phyloP scores from a whole-genome alignment of 306 rosid species.

The Vigna unguiculata region DNA sequence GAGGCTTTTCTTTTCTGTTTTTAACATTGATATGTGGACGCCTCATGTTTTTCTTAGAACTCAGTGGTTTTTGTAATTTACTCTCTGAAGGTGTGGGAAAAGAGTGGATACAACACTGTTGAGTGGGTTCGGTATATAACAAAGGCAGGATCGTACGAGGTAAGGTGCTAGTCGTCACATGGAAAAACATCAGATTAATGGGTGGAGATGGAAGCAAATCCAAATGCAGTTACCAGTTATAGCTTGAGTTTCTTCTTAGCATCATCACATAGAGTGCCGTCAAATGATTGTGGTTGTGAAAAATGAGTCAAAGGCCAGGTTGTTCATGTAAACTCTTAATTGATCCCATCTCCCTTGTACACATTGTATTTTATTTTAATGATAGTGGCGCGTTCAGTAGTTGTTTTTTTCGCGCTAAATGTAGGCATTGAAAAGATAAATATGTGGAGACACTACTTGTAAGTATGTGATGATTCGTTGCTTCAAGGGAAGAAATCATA shows the following conservation, averaged over 20 bases:
- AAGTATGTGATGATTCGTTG: not conserved
- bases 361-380: conserved; percentile 36
- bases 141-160: conserved; percentile 93
- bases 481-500: not conserved
- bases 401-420: conserved; percentile 15
- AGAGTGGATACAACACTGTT: conserved; percentile 97
- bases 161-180: conserved; percentile 72
- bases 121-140: conserved; percentile 99
- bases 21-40: not conserved
- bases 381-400: conserved; percentile 38
- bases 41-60: not conserved
- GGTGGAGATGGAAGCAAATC: conserved; percentile 37
- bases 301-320: conserved; percentile 33
- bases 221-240: not conserved
- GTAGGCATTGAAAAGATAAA: not conserved
- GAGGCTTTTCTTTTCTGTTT: not conserved
- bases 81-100: conserved; percentile 92
- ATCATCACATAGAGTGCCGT: conserved; percentile 28
- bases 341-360: conserved; percentile 36
- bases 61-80: conserved; percentile 7
- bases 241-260: conserved; percentile 22
- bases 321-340: conserved; percentile 35
- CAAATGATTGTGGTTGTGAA: conserved; percentile 42
- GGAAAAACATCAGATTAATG: conserved; percentile 13
- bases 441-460: not conserved